phyloP scores from a whole-genome alignment of 1,284 basidiomycete species.

The Sphaerobolus stellatus region DNA sequence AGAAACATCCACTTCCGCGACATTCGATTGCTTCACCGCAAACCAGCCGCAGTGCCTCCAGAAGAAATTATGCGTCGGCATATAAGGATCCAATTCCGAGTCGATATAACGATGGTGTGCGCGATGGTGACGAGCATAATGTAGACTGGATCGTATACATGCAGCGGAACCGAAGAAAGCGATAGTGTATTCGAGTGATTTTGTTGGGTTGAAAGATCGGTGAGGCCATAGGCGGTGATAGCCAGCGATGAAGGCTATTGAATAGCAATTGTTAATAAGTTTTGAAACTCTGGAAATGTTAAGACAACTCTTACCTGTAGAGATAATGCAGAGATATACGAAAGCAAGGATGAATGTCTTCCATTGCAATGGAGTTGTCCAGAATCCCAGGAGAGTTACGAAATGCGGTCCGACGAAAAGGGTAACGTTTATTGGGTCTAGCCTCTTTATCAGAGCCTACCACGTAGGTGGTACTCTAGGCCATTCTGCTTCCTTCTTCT shows the following conservation, averaged over 20 bases:
- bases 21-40: conserved; percentile 84
- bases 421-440: too few relatives aligned
- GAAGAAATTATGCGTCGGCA: conserved; percentile 79
- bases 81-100: conserved; percentile 92
- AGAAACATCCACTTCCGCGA: conserved; percentile 85
- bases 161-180: conserved; percentile 82
- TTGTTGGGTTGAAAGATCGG: conserved; percentile 83
- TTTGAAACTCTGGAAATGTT: too few relatives aligned
- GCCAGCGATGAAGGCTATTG: conserved; percentile 65
- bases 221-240: conserved; percentile 95
- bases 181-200: conserved; percentile 75
- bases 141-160: conserved; percentile 87
- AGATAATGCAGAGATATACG: too few relatives aligned
- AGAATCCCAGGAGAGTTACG: too few relatives aligned
- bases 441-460: too few relatives aligned
- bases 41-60: conserved; percentile 92
- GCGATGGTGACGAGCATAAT: conserved; percentile 92
- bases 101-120: conserved; percentile 95
- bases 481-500: too few relatives aligned
- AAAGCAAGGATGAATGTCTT: too few relatives aligned
- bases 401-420: too few relatives aligned
- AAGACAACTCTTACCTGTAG: too few relatives aligned
- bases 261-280: too few relatives aligned
- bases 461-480: too few relatives aligned
- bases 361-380: too few relatives aligned